Percentiles rank a stretch among this genome's conserved stretches.
Evolutionary conservation across 257 asterid genomes (phyloP).

Genomic region (Perilla frutescens): DNA sequence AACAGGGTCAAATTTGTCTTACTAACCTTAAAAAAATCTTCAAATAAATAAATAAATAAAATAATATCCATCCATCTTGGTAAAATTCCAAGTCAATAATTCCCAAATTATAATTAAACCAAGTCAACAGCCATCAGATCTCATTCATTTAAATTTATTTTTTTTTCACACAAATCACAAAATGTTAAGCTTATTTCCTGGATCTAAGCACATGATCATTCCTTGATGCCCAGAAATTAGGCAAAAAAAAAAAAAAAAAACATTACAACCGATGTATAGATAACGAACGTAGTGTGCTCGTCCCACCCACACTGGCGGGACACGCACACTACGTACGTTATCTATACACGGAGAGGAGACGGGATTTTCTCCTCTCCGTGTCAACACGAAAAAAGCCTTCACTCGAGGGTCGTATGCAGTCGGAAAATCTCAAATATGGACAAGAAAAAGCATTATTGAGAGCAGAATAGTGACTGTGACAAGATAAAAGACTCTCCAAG

Average conservation of each 20-base stretch:
- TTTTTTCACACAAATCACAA: background rate
- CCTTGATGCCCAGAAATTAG: conserved; percentile 23
- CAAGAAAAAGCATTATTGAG: background rate
- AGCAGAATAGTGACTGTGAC: background rate
- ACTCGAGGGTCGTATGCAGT: too few species aligned
- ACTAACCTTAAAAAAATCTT: too few species aligned
- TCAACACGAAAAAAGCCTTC: too few species aligned
- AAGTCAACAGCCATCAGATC: background rate
- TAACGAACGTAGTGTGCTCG: too few species aligned
- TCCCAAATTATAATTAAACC: background rate
- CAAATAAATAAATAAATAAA: too few species aligned
- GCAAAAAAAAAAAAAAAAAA: background rate
- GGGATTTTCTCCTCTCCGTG: too few species aligned
- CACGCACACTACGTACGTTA: too few species aligned
- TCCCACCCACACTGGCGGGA: too few species aligned
- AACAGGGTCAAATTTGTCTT: too few species aligned
- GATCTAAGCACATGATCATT: conserved; percentile 40
- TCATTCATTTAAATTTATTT: background rate
- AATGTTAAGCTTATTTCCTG: conserved; percentile 4
- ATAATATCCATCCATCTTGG: too few species aligned
- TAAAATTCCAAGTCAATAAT: background rate
- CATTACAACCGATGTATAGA: background rate
- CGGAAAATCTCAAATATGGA: too few species aligned
- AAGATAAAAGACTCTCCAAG: background rate
- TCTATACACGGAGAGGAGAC: too few species aligned